Percentiles rank a stretch among this genome's conserved stretches.
Conservation (phyloP, 1,284 basidiomycete genomes). For the Trametes polyzona region DNA sequence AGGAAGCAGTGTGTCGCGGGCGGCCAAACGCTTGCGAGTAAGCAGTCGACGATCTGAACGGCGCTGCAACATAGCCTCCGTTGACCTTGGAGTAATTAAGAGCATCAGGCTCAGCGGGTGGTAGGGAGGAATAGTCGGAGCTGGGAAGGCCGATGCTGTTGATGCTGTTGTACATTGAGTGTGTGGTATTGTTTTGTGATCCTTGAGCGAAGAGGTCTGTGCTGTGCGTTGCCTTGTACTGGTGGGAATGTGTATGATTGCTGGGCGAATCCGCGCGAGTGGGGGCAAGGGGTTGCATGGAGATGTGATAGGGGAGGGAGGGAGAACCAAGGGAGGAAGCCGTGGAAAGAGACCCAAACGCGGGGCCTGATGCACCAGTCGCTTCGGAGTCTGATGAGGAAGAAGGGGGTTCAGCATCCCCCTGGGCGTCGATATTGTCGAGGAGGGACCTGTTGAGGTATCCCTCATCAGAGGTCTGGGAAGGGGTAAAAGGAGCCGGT, state of each 20-base stretch:
- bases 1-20: slow-evolving; percentile 36
- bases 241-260: slow-evolving; percentile 36
- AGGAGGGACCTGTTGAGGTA: slow-evolving; percentile 81
- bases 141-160: slow-evolving; percentile 39
- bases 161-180: slow-evolving; percentile 53
- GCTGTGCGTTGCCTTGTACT: slow-evolving; percentile 42
- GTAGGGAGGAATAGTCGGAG: slow-evolving; percentile 42
- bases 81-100: slow-evolving; percentile 48
- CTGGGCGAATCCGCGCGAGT: slow-evolving; percentile 55
- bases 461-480: slow-evolving; percentile 69
- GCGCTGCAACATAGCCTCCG: slow-evolving; percentile 38
- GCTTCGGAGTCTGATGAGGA: slow-evolving; percentile 58
- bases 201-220: slow-evolving; percentile 37
- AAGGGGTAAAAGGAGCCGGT: slow-evolving; percentile 37
- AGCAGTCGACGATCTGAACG: slow-evolving; percentile 39
- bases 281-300: slow-evolving; percentile 47
- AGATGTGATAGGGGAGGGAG: slow-evolving; percentile 54
- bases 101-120: slow-evolving; percentile 40
- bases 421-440: slow-evolving; percentile 78
- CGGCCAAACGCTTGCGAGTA: slow-evolving; percentile 40
- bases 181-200: slow-evolving; percentile 36
- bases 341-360: slow-evolving; percentile 50
- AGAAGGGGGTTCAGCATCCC: slow-evolving; percentile 74
- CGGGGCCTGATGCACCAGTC: slow-evolving; percentile 43
- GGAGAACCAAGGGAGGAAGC: slow-evolving; percentile 57